A percentile compares a stretch with the other conserved stretches of the same genome.
phyloP scores from a whole-genome alignment of 345 rosid species.

The Psidium guajava region DNA sequence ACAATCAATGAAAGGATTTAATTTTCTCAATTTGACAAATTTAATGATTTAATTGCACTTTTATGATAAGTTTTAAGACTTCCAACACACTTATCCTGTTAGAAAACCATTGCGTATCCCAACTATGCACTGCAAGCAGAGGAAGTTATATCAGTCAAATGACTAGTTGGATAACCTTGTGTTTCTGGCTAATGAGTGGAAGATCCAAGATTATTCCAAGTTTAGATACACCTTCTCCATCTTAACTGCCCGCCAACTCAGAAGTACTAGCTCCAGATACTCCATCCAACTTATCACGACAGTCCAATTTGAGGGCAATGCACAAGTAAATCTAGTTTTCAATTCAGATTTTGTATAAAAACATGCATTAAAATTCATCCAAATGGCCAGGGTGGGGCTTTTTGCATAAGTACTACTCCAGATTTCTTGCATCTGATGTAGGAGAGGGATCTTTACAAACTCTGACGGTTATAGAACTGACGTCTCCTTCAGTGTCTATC shows the following conservation, averaged over 20 bases:
- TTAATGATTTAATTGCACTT: no score
- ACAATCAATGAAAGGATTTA: no score
- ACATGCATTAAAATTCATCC: background rate
- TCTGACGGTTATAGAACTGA: background rate
- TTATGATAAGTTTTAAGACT: no score
- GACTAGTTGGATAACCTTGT: background rate
- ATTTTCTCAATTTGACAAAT: no score
- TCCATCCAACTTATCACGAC: background rate
- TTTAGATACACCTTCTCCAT: background rate
- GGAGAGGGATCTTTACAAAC: background rate
- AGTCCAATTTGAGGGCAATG: background rate
- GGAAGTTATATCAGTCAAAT: background rate
- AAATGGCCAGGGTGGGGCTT: background rate
- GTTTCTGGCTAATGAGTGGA: background rate
- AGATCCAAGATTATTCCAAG: background rate
- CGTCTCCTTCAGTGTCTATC: background rate
- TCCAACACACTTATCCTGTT: no score
- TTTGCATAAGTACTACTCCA: background rate
- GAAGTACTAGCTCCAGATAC: background rate
- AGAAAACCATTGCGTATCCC: background rate
- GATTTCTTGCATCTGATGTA: background rate
- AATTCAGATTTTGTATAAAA: background rate
- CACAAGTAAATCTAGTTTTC: background rate
- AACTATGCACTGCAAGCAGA: background rate
- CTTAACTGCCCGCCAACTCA: background rate